phyloP scores from a whole-genome alignment of 768 basidiomycete genomes.

The Solioccasus polychromus region DNA sequence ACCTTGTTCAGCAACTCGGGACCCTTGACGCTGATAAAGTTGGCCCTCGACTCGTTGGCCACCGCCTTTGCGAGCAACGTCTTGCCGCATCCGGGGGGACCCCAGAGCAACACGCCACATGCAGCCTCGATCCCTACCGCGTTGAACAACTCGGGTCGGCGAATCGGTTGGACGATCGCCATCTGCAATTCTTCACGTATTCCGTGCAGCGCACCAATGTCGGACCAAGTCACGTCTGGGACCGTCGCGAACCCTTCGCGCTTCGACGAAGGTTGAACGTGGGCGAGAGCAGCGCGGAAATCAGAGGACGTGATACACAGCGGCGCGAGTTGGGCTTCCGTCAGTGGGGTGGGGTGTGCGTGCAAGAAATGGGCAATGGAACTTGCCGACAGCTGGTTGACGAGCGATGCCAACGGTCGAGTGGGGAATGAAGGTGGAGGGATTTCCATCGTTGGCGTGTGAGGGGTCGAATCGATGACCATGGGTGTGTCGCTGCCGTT shows the following conservation, averaged over 20 bases:
- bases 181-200: slow-evolving; percentile 92
- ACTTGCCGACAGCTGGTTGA: slow-evolving; percentile 44
- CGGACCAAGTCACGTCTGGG: slow-evolving; percentile 92
- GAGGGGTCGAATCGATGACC: slow-evolving; percentile 33
- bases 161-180: slow-evolving; percentile 96
- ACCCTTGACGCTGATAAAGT: slow-evolving; percentile 97
- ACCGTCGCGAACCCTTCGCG: slow-evolving; percentile 98
- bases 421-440: slow-evolving; percentile 11
- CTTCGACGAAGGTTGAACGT: slow-evolving; percentile 94
- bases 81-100: slow-evolving; percentile 97
- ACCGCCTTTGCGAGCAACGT: slow-evolving; percentile 98
- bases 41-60: slow-evolving; percentile 92
- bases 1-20: slow-evolving; percentile 97
- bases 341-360: slow-evolving; percentile 80
- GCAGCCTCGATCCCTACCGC: slow-evolving; percentile 88
- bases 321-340: slow-evolving; percentile 72
- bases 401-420: slow-evolving; percentile 35
- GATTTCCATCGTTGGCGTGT: slow-evolving; percentile 19
- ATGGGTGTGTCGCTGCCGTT: slow-evolving; percentile 34
- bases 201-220: slow-evolving; percentile 86
- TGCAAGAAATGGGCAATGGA: slow-evolving; percentile 91
- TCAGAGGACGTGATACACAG: slow-evolving; percentile 80
- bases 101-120: slow-evolving; percentile 97
- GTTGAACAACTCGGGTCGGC: slow-evolving; percentile 83
- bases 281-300: slow-evolving; percentile 76